Evolutionary conservation across 805 yeast genomes (phyloP).

Genomic region (Lachancea fermentati): DNA sequence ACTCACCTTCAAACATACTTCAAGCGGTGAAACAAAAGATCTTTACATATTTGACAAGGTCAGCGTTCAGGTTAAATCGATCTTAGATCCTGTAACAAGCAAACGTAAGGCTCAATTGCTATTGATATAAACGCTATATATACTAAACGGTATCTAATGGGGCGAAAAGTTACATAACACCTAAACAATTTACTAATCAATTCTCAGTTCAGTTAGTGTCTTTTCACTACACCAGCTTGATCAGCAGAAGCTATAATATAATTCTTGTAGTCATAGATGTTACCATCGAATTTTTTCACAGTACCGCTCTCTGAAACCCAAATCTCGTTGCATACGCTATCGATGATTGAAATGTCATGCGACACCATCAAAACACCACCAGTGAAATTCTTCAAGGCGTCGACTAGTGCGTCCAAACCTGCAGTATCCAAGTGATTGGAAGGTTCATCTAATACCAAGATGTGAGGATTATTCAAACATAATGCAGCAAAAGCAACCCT

Average conservation of each 20-base stretch:
- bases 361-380: slow-evolving; percentile 98
- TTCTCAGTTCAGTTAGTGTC: slow-evolving; percentile 53
- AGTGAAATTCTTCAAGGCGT: slow-evolving; percentile 78
- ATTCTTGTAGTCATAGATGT: slow-evolving; percentile 83
- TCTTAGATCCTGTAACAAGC: slow-evolving; percentile 81
- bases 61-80: slow-evolving; percentile 72
- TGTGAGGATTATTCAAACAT: slow-evolving; percentile 85
- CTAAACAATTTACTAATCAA: no score
- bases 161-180: no score
- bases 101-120: slow-evolving; percentile 84
- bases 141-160: neutral
- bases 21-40: slow-evolving; percentile 40
- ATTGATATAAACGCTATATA: slow-evolving; percentile 36
- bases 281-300: slow-evolving; percentile 73
- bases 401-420: slow-evolving; percentile 92
- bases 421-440: slow-evolving; percentile 97
- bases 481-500: slow-evolving; percentile 97
- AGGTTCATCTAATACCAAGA: slow-evolving; percentile 92
- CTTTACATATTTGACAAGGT: slow-evolving; percentile 81
- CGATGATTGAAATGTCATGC: slow-evolving; percentile 91
- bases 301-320: slow-evolving; percentile 91
- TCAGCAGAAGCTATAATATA: slow-evolving; percentile 76
- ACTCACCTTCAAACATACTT: slow-evolving; percentile 48
- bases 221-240: slow-evolving; percentile 83
- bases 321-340: slow-evolving; percentile 84